Conservation (phyloP, 2,329 filamentous ascomycete species). For the Metarhizium rileyi region DNA sequence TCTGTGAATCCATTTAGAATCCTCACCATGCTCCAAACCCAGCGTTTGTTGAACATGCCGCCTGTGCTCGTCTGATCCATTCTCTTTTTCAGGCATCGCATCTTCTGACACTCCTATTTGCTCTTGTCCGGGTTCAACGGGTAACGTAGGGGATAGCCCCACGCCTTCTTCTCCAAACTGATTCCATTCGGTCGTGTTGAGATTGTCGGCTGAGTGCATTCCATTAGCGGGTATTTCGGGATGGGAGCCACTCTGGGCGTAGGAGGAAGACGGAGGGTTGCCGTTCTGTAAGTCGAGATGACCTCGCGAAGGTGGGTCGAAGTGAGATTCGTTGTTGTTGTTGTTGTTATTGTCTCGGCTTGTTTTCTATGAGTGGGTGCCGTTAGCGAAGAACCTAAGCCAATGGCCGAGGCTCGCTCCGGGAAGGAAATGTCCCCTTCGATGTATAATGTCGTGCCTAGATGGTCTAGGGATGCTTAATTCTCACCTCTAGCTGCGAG, state of each 20-base stretch:
- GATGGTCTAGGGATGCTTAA: not conserved
- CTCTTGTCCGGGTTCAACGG: conserved; percentile 15
- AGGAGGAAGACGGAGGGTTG: conserved; percentile 14
- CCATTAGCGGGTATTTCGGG: conserved; percentile 22
- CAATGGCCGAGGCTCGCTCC: not conserved
- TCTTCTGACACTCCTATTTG: conserved; percentile 9
- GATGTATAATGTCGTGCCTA: not conserved
- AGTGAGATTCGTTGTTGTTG: conserved; percentile 4
- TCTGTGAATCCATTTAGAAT: conserved; percentile 75
- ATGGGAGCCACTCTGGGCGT: conserved; percentile 9
- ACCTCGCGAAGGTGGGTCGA: conserved; percentile 10
- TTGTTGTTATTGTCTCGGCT: conserved; percentile 7
- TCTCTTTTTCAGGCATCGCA: conserved; percentile 10
- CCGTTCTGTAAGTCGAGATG: conserved; percentile 16
- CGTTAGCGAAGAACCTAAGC: not conserved
- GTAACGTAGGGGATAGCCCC: conserved; percentile 13
- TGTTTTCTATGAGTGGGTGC: conserved; percentile 4
- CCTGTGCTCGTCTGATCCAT: conserved; percentile 16
- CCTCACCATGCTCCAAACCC: conserved; percentile 29
- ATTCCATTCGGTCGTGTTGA: conserved; percentile 15
- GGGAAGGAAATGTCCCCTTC: not conserved
- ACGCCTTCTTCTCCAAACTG: conserved; percentile 13
- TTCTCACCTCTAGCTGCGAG: conserved; percentile 28
- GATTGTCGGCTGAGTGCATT: conserved; percentile 26
- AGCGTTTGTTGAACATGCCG: conserved; percentile 16